Conservation (phyloP, 2,329 filamentous ascomycete genomes). For the Zalaria obscura region DNA sequence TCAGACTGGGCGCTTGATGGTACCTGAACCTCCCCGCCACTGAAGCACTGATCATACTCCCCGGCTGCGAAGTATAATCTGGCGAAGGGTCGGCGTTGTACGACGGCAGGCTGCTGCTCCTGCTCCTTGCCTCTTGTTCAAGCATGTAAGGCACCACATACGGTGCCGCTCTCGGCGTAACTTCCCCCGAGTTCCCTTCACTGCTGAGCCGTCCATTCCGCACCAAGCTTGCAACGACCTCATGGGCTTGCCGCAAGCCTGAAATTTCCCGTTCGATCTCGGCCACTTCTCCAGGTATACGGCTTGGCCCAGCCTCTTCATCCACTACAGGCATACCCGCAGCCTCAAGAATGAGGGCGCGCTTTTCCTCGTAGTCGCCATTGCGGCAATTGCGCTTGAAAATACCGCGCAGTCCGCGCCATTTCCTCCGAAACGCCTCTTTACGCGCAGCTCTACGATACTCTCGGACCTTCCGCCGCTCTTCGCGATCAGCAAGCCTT, state of each 20-base stretch:
- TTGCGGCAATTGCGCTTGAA: slow-evolving; percentile 18
- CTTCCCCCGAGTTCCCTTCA: slow-evolving; percentile 8
- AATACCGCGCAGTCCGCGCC: slow-evolving; percentile 20
- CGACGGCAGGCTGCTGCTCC: slow-evolving; percentile 18
- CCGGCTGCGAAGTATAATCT: slow-evolving; percentile 27
- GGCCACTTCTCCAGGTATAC: slow-evolving; percentile 3
- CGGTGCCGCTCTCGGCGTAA: slow-evolving; percentile 12
- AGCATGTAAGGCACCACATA: slow-evolving; percentile 11
- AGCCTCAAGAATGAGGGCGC: slow-evolving; percentile 28
- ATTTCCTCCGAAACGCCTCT: slow-evolving; percentile 37
- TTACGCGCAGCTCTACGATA: slow-evolving; percentile 38
- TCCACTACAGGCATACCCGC: slow-evolving; percentile 19
- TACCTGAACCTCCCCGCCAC: slow-evolving; percentile 9
- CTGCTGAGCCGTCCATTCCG: slow-evolving; percentile 16
- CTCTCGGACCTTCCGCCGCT: slow-evolving; percentile 35
- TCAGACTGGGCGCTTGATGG: slow-evolving; percentile 8
- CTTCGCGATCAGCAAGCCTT: slow-evolving; percentile 38
- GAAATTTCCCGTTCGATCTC: slow-evolving; percentile 35
- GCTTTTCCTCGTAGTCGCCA: slow-evolving; percentile 37
- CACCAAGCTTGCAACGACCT: slow-evolving; percentile 29
- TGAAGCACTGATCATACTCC: slow-evolving; percentile 10
- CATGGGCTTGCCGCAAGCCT: slow-evolving; percentile 36
- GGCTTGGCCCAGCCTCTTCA: slow-evolving; percentile 26
- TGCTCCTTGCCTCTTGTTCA: slow-evolving; percentile 11
- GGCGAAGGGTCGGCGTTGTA: slow-evolving; percentile 26